Conservation (phyloP, 2,329 filamentous ascomycete genomes). For the Boeremia exigua region DNA sequence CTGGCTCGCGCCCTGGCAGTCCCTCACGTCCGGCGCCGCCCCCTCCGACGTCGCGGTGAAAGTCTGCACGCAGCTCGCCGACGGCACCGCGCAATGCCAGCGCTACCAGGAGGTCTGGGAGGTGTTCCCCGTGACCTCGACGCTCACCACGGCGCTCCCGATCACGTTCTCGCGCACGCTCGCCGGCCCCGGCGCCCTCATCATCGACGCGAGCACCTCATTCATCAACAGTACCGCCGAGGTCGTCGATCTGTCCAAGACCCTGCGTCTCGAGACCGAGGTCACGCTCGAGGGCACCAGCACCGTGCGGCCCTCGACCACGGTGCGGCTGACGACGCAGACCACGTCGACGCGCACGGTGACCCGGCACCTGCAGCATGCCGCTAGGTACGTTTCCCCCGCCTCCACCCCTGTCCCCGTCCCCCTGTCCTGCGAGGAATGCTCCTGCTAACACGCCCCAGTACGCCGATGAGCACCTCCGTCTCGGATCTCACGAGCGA, state of each 20-base stretch:
- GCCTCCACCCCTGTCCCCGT: no score
- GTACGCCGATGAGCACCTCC: background rate
- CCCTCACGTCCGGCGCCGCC: constrained; percentile 47
- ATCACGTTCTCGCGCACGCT: constrained; percentile 52
- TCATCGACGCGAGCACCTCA: constrained; percentile 50
- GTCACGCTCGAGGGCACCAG: constrained; percentile 45
- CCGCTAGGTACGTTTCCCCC: background rate
- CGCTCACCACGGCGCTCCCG: constrained; percentile 41
- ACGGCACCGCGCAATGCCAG: constrained; percentile 49
- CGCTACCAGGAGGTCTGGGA: constrained; percentile 53
- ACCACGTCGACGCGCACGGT: background rate
- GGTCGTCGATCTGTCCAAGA: constrained; percentile 49
- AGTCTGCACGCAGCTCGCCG: constrained; percentile 44
- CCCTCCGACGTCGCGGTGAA: constrained; percentile 52
- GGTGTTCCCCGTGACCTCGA: constrained; percentile 48
- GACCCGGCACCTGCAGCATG: background rate
- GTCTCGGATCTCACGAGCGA: background rate
- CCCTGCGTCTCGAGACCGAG: constrained; percentile 46
- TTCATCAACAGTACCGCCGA: constrained; percentile 49
- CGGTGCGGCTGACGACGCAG: background rate
- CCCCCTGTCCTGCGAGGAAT: no score
- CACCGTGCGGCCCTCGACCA: constrained; percentile 3
- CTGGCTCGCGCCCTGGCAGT: constrained; percentile 54
- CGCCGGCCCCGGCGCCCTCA: constrained; percentile 36
- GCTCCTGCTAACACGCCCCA: no score